A percentile compares a stretch with the other conserved stretches of the same genome.
Conservation (phyloP, 768 basidiomycete species). For the Daedaleopsis sinensis region DNA sequence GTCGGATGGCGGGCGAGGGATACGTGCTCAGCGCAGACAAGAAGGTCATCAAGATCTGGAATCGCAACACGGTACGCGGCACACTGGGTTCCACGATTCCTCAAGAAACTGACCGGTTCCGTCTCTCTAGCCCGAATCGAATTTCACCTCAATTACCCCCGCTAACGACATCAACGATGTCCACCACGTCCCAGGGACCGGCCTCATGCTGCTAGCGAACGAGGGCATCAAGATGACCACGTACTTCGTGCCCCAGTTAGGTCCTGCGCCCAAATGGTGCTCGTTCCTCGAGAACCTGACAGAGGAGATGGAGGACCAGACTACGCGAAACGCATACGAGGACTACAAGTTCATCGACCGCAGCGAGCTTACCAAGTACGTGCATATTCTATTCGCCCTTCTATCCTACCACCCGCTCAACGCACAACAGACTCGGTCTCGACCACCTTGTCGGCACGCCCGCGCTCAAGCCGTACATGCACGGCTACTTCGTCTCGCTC, state of each 20-base stretch:
- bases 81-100: background rate
- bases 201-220: conserved; percentile 89
- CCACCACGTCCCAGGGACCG: conserved; percentile 87
- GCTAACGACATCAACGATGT: conserved; percentile 88
- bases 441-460: conserved; percentile 95
- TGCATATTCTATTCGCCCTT: conserved; percentile 21
- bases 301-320: conserved; percentile 96
- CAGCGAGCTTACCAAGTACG: conserved; percentile 81
- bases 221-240: conserved; percentile 96
- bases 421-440: conserved; percentile 74
- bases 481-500: conserved; percentile 97
- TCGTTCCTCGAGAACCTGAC: conserved; percentile 98
- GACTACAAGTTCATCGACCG: conserved; percentile 98
- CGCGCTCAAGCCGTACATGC: conserved; percentile 98
- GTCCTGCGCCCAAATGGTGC: conserved; percentile 96
- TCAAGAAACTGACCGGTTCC: background rate
- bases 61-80: conserved; percentile 70
- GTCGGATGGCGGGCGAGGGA: conserved; percentile 81
- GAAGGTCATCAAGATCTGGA: conserved; percentile 98
- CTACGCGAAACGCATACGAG: conserved; percentile 78
- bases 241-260: conserved; percentile 95
- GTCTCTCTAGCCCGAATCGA: conserved; percentile 65
- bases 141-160: conserved; percentile 93
- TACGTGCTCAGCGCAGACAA: conserved; percentile 92
- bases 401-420: background rate